Evolutionary conservation across 1,284 basidiomycete species (phyloP).

Genomic region (Sporisorium graminicola): DNA sequence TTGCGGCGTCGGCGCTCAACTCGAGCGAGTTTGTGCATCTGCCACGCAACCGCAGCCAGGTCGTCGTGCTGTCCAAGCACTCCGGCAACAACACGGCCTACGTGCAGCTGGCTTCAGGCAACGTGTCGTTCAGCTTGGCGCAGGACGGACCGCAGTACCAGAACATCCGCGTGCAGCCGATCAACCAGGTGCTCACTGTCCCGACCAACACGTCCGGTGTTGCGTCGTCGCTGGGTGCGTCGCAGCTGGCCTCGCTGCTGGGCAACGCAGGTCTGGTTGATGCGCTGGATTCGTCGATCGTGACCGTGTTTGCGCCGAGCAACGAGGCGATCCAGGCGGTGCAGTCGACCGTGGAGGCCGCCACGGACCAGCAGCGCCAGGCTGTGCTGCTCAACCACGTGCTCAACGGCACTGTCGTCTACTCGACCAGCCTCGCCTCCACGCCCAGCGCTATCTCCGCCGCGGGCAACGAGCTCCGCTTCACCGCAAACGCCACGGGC

Average conservation of each 20-base stretch:
- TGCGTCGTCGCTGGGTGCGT: constrained; percentile 56
- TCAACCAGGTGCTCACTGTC: constrained; percentile 72
- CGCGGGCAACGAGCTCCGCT: constrained; percentile 75
- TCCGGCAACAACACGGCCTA: constrained; percentile 71
- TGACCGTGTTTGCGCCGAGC: constrained; percentile 79
- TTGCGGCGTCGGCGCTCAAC: constrained; percentile 76
- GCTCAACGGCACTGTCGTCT: constrained; percentile 79
- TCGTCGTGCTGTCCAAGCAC: constrained; percentile 74
- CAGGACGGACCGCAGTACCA: constrained; percentile 72
- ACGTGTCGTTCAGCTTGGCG: constrained; percentile 44
- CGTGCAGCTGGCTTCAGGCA: constrained; percentile 74
- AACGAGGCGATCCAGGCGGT: constrained; percentile 59
- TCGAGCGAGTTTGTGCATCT: constrained; percentile 71
- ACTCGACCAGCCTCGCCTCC: constrained; percentile 72
- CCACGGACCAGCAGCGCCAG: constrained; percentile 76
- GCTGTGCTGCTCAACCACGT: constrained; percentile 71
- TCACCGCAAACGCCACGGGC: constrained; percentile 76
- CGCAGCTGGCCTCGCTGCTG: constrained; percentile 67
- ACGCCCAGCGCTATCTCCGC: constrained; percentile 73
- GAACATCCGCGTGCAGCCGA: constrained; percentile 65
- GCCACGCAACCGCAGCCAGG: constrained; percentile 72
- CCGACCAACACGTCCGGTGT: constrained; percentile 46
- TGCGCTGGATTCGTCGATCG: constrained; percentile 71
- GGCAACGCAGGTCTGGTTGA: constrained; percentile 71
- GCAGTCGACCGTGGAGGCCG: constrained; percentile 73